Conservation (phyloP, 768 basidiomycete genomes). For the Agaricus blazei region DNA sequence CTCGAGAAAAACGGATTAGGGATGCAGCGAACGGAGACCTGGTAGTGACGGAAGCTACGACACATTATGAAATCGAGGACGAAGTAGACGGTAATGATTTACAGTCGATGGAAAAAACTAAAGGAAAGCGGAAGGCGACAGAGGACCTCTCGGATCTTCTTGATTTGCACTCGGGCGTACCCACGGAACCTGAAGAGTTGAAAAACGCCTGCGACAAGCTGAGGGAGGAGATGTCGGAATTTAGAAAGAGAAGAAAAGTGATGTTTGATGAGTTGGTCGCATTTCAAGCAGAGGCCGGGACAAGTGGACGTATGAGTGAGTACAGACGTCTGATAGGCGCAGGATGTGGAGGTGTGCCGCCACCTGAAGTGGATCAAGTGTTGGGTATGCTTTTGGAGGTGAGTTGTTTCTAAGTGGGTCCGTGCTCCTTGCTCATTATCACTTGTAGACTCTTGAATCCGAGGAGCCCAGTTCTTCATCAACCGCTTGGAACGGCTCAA, state of each 20-base stretch:
- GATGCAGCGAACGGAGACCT: constrained; percentile 57
- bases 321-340: constrained; percentile 87
- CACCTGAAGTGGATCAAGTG: constrained; percentile 85
- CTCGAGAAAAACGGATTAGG: constrained; percentile 65
- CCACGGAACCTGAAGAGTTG: constrained; percentile 51
- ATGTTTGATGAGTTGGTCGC: constrained; percentile 73
- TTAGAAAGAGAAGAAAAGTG: constrained; percentile 62
- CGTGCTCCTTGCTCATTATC: background rate
- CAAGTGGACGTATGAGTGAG: constrained; percentile 82
- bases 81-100: constrained; percentile 37
- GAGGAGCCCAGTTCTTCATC: constrained; percentile 71
- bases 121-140: constrained; percentile 50
- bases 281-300: constrained; percentile 88
- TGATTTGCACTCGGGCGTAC: constrained; percentile 50
- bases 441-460: constrained; percentile 65
- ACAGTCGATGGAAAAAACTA: constrained; percentile 38
- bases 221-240: constrained; percentile 59
- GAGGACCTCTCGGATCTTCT: constrained; percentile 66
- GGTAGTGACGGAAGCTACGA: constrained; percentile 37
- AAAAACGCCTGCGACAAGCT: constrained; percentile 53
- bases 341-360: constrained; percentile 82
- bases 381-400: constrained; percentile 85
- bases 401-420: constrained; percentile 16
- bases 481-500: constrained; percentile 40
- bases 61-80: constrained; percentile 38